Percentiles rank a stretch among this genome's conserved stretches.
Conservation (phyloP, 495 filamentous ascomycete genomes). For the Talaromyces ruber region DNA sequence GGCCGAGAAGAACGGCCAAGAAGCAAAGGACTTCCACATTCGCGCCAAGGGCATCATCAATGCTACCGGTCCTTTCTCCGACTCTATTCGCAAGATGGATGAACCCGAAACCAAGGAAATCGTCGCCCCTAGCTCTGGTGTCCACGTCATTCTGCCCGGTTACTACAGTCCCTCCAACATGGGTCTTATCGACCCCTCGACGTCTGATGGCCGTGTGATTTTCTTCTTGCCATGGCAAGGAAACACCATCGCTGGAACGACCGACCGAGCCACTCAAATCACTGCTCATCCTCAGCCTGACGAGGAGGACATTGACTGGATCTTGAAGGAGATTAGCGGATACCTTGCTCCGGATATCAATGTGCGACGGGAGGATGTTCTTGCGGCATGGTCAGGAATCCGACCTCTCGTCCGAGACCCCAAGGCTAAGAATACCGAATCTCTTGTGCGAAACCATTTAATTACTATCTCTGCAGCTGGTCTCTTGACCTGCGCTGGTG, state of each 20-base stretch:
- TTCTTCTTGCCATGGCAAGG: constrained; percentile 99
- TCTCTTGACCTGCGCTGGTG: constrained; percentile 89
- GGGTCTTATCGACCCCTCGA: constrained; percentile 91
- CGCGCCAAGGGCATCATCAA: constrained; percentile 91
- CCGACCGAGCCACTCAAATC: constrained; percentile 78
- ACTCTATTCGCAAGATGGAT: constrained; percentile 89
- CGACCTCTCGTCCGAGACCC: constrained; percentile 91
- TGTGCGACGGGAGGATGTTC: constrained; percentile 86
- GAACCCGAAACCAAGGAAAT: constrained; percentile 68
- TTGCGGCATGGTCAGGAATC: constrained; percentile 94
- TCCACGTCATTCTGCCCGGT: constrained; percentile 90
- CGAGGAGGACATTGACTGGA: constrained; percentile 95
- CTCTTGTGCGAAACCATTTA: constrained; percentile 91
- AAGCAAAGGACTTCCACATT: constrained; percentile 58
- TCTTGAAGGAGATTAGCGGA: constrained; percentile 78
- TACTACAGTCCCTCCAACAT: constrained; percentile 94
- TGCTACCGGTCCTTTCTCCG: constrained; percentile 93
- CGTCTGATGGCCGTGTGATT: constrained; percentile 93
- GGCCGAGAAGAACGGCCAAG: constrained; percentile 45
- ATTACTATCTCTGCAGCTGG: constrained; percentile 81
- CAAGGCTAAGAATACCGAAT: constrained; percentile 86
- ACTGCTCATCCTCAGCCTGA: constrained; percentile 76
- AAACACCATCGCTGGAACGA: constrained; percentile 97
- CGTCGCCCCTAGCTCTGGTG: constrained; percentile 87
- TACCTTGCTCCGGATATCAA: constrained; percentile 92